Percentiles rank a stretch among this genome's conserved stretches.
These are phyloP conservation scores for Hypomontagnella monticulosa DNA, from an alignment of 495 filamentous ascomycete species.

Conservation along the genomic window DNA sequence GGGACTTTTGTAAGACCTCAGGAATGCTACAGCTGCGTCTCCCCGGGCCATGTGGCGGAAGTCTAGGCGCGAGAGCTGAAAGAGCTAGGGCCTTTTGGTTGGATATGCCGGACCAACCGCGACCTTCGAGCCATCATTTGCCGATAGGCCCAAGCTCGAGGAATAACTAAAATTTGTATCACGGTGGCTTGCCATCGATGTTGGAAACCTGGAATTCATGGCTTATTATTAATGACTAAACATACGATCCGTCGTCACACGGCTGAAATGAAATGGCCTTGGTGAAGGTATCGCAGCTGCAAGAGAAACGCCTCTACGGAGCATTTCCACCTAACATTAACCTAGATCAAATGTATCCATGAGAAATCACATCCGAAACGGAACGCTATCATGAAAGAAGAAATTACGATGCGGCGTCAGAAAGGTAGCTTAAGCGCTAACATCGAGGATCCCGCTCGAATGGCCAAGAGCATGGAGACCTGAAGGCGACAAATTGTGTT, in stretches of 20 bases:
- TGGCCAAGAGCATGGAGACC: constrained; percentile 4
- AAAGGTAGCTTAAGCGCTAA: background rate
- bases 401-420: constrained; percentile 19
- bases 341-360: constrained; percentile 24
- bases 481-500: background rate
- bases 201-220: constrained; percentile 17
- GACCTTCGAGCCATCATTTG: background rate
- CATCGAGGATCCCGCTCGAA: constrained; percentile 4
- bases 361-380: constrained; percentile 16
- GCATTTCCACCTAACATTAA: constrained; percentile 6
- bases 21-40: constrained; percentile 10
- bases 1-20: constrained; percentile 20
- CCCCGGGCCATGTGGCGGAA: constrained; percentile 23
- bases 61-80: constrained; percentile 34
- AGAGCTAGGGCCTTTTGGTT: constrained; percentile 9
- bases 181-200: constrained; percentile 31
- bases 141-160: background rate
- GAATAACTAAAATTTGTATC: constrained; percentile 1
- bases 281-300: constrained; percentile 12
- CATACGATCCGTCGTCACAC: constrained; percentile 30
- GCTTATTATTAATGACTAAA: constrained; percentile 5
- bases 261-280: constrained; percentile 17
- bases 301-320: background rate
- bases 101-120: background rate
- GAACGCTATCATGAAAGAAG: constrained; percentile 16